Conservation (phyloP, 305 asterid species). For the Fraxinus nigra region DNA sequence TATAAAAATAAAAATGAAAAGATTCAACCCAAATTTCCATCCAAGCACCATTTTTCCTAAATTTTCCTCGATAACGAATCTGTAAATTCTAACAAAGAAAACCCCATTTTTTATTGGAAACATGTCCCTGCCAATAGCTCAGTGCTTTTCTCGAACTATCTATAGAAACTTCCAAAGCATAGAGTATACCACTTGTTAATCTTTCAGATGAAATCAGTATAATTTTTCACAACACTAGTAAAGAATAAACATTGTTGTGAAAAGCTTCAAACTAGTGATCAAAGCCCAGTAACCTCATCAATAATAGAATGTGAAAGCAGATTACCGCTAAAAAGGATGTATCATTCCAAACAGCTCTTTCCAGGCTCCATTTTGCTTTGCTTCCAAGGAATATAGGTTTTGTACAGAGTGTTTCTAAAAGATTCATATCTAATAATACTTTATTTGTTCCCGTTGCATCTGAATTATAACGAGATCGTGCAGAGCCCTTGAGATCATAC, state of each 20-base stretch:
- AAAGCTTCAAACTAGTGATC: neutral
- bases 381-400: constrained; percentile 89
- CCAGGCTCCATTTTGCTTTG: constrained; percentile 80
- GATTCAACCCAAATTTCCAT: neutral
- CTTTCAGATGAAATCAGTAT: neutral
- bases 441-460: constrained; percentile 77
- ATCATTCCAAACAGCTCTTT: constrained; percentile 97
- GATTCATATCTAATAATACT: constrained; percentile 79
- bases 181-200: neutral
- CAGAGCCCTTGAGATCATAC: constrained; percentile 93
- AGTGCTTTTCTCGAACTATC: neutral
- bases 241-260: neutral
- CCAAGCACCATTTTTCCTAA: neutral
- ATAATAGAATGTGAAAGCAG: constrained; percentile 6
- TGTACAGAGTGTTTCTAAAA: constrained; percentile 71
- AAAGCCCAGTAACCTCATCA: neutral
- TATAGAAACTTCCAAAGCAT: neutral
- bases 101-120: neutral
- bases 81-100: neutral
- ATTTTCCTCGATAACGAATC: neutral
- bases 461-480: constrained; percentile 80
- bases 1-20: neutral
- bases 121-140: neutral
- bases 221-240: neutral
- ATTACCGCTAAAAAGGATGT: constrained; percentile 86